Evolutionary conservation across 2,329 filamentous ascomycete species (phyloP).

Genomic region (Cercospora sp.): DNA sequence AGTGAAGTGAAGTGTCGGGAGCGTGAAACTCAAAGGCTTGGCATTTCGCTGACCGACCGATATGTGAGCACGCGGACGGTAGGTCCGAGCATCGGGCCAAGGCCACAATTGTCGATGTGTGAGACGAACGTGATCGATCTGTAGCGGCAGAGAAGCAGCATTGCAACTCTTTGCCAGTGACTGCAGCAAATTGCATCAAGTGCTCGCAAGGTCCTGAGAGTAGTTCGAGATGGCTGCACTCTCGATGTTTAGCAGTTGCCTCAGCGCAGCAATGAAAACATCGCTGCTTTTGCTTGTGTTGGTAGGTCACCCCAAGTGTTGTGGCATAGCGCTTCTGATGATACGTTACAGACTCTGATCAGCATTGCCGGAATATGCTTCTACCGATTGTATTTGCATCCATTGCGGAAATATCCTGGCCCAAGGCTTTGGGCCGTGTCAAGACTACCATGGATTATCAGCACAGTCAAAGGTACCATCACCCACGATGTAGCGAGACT

Average conservation of each 20-base stretch:
- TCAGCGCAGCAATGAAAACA: not conserved
- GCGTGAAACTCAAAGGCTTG: not conserved
- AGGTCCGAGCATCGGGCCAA: too few species aligned
- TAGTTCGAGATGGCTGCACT: not conserved
- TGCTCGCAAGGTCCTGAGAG: not conserved
- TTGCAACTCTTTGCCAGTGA: not conserved
- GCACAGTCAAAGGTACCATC: not conserved
- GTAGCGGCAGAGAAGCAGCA: not conserved
- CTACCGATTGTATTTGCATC: constrained; percentile 47
- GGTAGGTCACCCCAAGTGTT: not conserved
- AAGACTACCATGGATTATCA: constrained; percentile 15
- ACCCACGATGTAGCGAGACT: constrained; percentile 40
- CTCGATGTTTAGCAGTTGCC: not conserved
- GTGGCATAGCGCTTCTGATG: not conserved
- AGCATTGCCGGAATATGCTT: constrained; percentile 16
- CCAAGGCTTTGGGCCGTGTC: constrained; percentile 32
- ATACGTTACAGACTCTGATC: not conserved
- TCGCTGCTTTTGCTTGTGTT: not conserved
- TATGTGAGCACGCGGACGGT: too few species aligned
- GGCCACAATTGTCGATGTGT: not conserved
- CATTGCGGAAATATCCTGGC: constrained; percentile 45
- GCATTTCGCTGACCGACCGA: not conserved
- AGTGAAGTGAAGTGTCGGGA: not conserved
- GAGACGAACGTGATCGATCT: not conserved
- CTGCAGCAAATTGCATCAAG: not conserved